These are phyloP conservation scores for Oldenlandia corymbosa DNA, from an alignment of 257 asterid genomes.

Conservation along the genomic window DNA sequence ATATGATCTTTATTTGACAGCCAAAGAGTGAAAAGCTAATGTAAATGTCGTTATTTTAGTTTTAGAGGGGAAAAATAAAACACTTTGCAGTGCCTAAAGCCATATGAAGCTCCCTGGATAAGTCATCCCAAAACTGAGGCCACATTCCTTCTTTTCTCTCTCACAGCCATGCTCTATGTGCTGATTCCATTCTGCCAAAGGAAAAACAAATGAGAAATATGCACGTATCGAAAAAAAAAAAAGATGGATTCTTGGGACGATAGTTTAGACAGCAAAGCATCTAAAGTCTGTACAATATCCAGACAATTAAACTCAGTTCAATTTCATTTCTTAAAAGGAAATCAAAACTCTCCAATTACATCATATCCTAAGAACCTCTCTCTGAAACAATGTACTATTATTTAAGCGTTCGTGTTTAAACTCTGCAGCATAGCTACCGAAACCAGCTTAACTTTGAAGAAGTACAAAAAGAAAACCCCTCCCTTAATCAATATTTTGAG, in stretches of 20 bases:
- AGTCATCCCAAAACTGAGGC: constrained; percentile 53
- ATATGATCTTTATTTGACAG: no score
- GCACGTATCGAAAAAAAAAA: neutral
- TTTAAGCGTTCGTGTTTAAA: neutral
- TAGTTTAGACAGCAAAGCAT: neutral
- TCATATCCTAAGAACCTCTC: neutral
- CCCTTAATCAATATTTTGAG: neutral
- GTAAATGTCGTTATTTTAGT: no score
- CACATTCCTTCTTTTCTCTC: constrained; percentile 55
- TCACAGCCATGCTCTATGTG: constrained; percentile 63
- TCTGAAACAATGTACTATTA: neutral
- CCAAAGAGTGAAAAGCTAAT: no score
- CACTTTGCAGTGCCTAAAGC: constrained; percentile 89
- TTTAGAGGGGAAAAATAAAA: no score
- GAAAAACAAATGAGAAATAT: neutral
- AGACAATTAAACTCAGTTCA: no score
- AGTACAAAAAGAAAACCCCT: neutral
- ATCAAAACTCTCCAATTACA: no score
- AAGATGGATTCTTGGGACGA: neutral
- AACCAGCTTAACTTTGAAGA: neutral
- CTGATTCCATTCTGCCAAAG: constrained; percentile 74
- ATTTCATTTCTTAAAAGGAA: no score
- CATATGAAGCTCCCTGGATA: constrained; percentile 76
- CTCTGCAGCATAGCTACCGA: constrained; percentile 1
- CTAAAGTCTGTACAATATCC: neutral